Evolutionary conservation across 2,329 filamentous ascomycete species (phyloP), one percentile per base, ranked within the genome.

Genomic region (Rhinocladiella similis): DNA sequence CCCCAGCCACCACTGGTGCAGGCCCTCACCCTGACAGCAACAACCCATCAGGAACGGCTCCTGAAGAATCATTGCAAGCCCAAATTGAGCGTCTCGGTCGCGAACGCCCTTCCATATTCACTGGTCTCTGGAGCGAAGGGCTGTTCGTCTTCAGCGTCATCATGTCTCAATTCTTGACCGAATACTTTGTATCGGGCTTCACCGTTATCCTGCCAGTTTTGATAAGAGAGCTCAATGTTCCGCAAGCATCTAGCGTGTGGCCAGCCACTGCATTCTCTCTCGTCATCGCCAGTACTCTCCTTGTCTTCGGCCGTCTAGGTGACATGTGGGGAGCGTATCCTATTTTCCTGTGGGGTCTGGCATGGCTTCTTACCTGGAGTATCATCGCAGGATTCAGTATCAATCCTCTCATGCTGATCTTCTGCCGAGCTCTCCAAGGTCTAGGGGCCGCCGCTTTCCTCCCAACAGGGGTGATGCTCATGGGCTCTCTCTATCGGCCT

Each of bases 151-250:
- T 83, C 63, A 82, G 83, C 0, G 75, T 88, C 19, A 72, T 86
- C 12, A 79, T 82, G 59, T 86, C 83, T 46, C 85, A 87, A 73
- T 80, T 87, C 59, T 77, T 87, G 65, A 77, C 81, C 46, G 89
- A 92, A 73, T 92, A 86, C 71, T 88, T 87, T 67, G 82, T 93
- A 49, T 88, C 86, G 46, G 90, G 90, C 29, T 94, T 92, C 66
- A 83, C 80, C 55, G 75, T 85, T 57, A 73, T 93, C 20, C 72
- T 92, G 0, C 89, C 90, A 1, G 83, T 83, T 0, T 70, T 94
- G 2, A 76, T 83, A 9, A 68, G 71, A 10, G 79, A 83, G 1
- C 78, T 94, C 3, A 53, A 83, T 38, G 91, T 94, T 41, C 83
- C 88, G 0, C 79, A 85, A 42, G 82, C 85, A 38, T 84, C 86